Conservation (phyloP, 441 rosid genomes). For the Populus hybrid region DNA sequence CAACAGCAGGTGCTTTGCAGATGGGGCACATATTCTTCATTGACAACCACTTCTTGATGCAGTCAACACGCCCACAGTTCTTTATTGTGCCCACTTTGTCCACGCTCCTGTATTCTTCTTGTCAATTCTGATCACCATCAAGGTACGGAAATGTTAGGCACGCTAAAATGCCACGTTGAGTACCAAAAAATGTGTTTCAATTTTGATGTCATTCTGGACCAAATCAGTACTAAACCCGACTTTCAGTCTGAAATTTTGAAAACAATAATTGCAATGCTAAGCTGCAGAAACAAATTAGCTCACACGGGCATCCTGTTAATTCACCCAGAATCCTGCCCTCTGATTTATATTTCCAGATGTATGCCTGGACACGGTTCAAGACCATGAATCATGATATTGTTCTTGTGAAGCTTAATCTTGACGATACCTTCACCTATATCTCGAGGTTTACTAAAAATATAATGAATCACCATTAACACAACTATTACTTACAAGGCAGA, state of each 20-base stretch:
- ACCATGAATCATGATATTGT: not conserved
- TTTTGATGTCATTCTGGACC: not conserved
- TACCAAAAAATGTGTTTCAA: not conserved
- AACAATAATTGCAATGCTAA: not conserved
- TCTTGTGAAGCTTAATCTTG: not conserved
- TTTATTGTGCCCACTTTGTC: constrained; percentile 52
- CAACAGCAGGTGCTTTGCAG: constrained; percentile 62
- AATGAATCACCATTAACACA: not conserved
- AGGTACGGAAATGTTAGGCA: not conserved
- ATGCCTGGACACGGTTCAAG: not conserved
- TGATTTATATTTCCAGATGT: not conserved
- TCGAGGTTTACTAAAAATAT: no score
- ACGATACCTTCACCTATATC: no score
- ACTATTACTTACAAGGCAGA: constrained; percentile 67
- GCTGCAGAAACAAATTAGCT: not conserved
- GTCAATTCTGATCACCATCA: constrained; percentile 16
- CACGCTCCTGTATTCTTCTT: constrained; percentile 68
- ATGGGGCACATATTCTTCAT: constrained; percentile 82
- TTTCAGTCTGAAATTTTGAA: not conserved
- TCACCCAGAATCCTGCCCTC: not conserved
- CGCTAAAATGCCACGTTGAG: not conserved
- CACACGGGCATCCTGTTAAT: not conserved
- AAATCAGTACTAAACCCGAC: not conserved
- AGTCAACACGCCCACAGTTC: constrained; percentile 56
- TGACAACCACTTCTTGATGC: constrained; percentile 77